A percentile compares a stretch with the other conserved stretches of the same genome.
These are phyloP conservation scores for Arachis hypogaea DNA, from an alignment of 306 rosid genomes.

Conservation along the genomic window DNA sequence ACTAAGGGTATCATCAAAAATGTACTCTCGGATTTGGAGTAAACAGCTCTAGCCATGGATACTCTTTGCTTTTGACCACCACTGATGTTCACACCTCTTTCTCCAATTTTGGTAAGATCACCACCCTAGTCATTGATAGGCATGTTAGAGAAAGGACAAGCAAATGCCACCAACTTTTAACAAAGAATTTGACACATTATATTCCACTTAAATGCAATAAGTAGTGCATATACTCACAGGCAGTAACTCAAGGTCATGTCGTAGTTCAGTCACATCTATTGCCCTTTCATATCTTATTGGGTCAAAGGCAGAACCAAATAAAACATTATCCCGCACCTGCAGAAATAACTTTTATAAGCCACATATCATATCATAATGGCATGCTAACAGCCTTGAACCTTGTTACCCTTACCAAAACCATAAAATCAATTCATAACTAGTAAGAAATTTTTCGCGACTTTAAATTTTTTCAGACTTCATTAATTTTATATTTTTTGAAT, in stretches of 20 bases:
- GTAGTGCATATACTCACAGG: conserved; percentile 60
- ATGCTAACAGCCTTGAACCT: background rate
- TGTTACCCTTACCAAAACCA: background rate
- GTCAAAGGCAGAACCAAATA: conserved; percentile 81
- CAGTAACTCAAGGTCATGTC: conserved; percentile 77
- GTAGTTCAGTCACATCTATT: conserved; percentile 75
- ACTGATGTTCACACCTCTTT: conserved; percentile 95
- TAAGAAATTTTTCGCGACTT: background rate
- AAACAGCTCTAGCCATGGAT: conserved; percentile 94
- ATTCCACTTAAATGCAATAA: conserved; percentile 39
- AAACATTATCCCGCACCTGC: conserved; percentile 84
- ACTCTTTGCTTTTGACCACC: conserved; percentile 99
- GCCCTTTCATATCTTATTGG: conserved; percentile 69
- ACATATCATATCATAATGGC: background rate
- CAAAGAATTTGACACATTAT: conserved; percentile 14
- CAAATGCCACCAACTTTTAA: conserved; percentile 27
- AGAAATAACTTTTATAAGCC: conserved; percentile 31
- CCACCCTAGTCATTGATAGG: conserved; percentile 57
- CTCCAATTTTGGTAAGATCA: conserved; percentile 97
- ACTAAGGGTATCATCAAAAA: conserved; percentile 94
- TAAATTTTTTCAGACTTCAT: background rate
- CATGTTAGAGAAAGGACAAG: conserved; percentile 34
- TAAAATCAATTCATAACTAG: background rate
- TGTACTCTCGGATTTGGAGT: conserved; percentile 83
- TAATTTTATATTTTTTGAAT: too few species aligned